Base-by-base conservation (phyloP, 306 rosid species). In the Fragaria vesca region DNA sequence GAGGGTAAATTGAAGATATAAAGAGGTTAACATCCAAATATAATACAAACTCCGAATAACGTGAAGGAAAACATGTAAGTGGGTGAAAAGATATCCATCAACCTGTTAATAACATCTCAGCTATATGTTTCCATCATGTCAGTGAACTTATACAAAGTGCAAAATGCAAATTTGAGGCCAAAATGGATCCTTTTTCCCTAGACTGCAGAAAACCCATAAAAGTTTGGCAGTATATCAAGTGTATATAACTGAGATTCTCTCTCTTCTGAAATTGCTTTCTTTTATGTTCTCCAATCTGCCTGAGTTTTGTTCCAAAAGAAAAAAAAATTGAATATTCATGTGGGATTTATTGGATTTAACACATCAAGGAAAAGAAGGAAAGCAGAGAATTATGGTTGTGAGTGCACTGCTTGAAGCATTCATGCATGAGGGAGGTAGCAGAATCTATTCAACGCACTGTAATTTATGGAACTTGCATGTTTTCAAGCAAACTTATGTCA, bases 1-100 rank as follows among this genome's bases (percentile, higher is more conserved):
- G 1, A 79, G 40, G 67, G 38, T 8, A 42, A 73, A 73, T 28
- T 65, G 52, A 66, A 60, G 58, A 32, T 30, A 43, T 62, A 66
- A 66, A 43, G 69, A 52, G 36, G 18, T 6, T 13, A 3, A 4
- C 72, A 4, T 65, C 7, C 2, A 48, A 38, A 6, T 5, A 34
- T 4, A 7, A 47, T 12, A 54, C 12, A 62, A 15, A 16, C n/a
- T 62, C 40, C 42, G 0, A 30, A 12, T 34, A 30, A 62, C 4
- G 16, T 30, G 0, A 45, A 11, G 48, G 13, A 13, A 30, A 6
- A 30, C 40, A 62, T 62, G 15, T 15, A 62, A 62, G 40, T 11
- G 66, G 42, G 42, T 62, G 21, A 11, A 62, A 62, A 28, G 12
- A 26, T 46, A 26, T 69, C 60, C 16, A 7, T 70, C 58, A 20